phyloP scores from a whole-genome alignment of 148 eudicot species.

The Cornus florida region DNA sequence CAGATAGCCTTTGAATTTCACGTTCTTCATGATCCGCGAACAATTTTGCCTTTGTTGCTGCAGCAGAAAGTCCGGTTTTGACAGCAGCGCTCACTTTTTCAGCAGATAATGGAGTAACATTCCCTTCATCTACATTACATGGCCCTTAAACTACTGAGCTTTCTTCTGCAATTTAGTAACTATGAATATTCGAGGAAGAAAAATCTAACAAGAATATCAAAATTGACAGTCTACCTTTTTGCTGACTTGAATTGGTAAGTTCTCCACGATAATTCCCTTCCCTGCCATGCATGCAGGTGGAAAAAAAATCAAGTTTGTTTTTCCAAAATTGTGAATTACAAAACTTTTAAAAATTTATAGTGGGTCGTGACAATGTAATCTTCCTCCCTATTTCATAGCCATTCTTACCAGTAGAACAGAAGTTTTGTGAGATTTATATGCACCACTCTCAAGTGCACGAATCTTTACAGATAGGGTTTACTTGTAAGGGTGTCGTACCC shows the following conservation, averaged over 20 bases:
- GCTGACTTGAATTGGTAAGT: conserved; percentile 35
- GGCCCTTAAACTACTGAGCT: conserved; percentile 37
- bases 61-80: conserved; percentile 88
- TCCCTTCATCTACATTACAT: conserved; percentile 35
- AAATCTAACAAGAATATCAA: conserved; percentile 8
- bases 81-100: conserved; percentile 77
- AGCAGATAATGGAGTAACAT: conserved; percentile 49
- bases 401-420: not conserved
- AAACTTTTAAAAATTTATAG: conserved; percentile 6
- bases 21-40: conserved; percentile 99
- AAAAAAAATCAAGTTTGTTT: conserved; percentile 2
- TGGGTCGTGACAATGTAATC: not conserved
- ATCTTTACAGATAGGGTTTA: too few relatives aligned
- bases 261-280: conserved; percentile 46
- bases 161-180: conserved; percentile 33
- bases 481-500: too few relatives aligned
- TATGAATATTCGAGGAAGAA: conserved; percentile 3
- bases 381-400: not conserved
- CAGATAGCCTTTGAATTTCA: conserved; percentile 92
- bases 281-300: conserved; percentile 14
- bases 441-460: too few relatives aligned
- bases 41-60: conserved; percentile 83
- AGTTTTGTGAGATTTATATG: too few relatives aligned
- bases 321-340: not conserved
- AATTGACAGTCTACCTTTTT: conserved; percentile 40